Base-by-base conservation (phyloP, 345 rosid species). In the Acer yangbiense region DNA sequence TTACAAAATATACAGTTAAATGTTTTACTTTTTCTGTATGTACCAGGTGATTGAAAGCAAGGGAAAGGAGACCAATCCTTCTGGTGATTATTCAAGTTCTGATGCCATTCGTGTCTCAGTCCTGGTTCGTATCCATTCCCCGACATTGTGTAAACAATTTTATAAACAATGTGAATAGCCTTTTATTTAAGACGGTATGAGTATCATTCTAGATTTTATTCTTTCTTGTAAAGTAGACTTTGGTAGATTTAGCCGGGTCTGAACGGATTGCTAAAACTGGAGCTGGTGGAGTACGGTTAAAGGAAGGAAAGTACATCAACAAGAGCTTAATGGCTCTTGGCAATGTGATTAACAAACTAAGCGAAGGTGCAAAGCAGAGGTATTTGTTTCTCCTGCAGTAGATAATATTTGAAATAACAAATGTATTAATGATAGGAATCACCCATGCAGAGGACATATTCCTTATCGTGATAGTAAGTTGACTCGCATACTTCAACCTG, bases 381-480 rank as follows among this genome's bases (percentile, higher is more conserved):
- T 93, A 87, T 13, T 68, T 69, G 21, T 72, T 76, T 69, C 72
- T 78, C 39, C 14, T 73, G 48, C 50, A 6, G 17, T 50, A 29
- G 23, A 62, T 48, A 7, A 39, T 23, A 18, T 58, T 61, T 62
- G 43, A 39, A 39, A 50, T 1, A 46, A 73, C n/a, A 57, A 35
- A 7, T 73, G 6, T 72, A 66, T 32, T 81, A 50, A 79, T 35
- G 39, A 61, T 18, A 68, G 55, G 67, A 41, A 41, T 69, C 76
- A 25, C 14, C 71, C 65, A 82, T 84, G 77, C 81, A 94, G 99
- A 83, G 97, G 90, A 14, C 98, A 96, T 82, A 91, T 96, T 85
- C 99, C 99, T 4, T 96, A 90, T 86, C 94, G 99, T 77, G 99
- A 96, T 86, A 96, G 99, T 80, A 96, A 96, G 86, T 84, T 96